These are phyloP conservation scores for Coriaria nepalensis DNA, from an alignment of 306 rosid species.

Conservation along the genomic window DNA sequence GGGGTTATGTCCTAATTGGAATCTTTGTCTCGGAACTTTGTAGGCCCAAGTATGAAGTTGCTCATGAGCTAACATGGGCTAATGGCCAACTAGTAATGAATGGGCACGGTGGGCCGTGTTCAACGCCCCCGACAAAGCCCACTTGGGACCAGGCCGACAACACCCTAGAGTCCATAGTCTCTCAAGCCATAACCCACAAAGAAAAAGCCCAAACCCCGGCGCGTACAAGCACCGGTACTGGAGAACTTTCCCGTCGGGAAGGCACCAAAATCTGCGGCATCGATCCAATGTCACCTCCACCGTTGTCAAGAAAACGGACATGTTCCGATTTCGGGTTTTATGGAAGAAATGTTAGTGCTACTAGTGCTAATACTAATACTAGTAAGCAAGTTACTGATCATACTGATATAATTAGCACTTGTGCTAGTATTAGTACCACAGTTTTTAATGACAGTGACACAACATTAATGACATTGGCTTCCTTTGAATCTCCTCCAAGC, in stretches of 20 bases:
- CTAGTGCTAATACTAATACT: constrained; percentile 5
- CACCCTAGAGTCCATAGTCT: constrained; percentile 52
- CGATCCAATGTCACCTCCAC: background rate
- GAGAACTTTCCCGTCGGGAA: constrained; percentile 18
- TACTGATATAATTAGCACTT: constrained; percentile 18
- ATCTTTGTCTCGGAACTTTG: background rate
- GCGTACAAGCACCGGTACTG: constrained; percentile 8
- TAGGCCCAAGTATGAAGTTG: constrained; percentile 35
- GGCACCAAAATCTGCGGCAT: constrained; percentile 12
- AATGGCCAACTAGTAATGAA: constrained; percentile 39
- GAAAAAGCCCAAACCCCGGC: constrained; percentile 13
- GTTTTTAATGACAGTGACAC: constrained; percentile 27
- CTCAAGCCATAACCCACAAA: constrained; percentile 34
- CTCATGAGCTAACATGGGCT: constrained; percentile 48
- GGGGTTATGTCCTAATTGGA: background rate
- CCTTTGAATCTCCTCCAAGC: constrained; percentile 37
- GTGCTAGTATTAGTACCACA: constrained; percentile 23
- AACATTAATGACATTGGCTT: constrained; percentile 35
- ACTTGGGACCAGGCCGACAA: constrained; percentile 31
- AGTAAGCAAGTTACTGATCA: constrained; percentile 16
- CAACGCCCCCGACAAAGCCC: constrained; percentile 26
- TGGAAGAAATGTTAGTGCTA: constrained; percentile 13
- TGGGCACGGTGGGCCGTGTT: constrained; percentile 34
- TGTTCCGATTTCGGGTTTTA: constrained; percentile 17
- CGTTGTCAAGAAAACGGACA: constrained; percentile 15